Base-by-base conservation (phyloP, 2,329 filamentous ascomycete species). In the Neofusicoccum laricinum region DNA sequence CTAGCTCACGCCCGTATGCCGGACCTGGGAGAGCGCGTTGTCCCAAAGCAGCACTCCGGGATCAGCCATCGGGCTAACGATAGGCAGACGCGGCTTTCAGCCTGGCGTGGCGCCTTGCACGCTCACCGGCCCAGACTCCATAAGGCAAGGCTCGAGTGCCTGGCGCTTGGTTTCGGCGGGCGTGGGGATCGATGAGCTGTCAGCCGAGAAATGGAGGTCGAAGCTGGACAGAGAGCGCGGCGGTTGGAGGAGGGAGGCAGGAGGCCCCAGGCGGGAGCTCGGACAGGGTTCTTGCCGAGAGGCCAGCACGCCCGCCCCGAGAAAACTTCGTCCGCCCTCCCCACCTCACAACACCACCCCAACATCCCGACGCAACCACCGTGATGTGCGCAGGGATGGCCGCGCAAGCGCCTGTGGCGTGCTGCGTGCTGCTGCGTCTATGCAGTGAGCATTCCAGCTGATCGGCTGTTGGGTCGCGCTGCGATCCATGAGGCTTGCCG, bases 321-420 rank as follows among this genome's bases (percentile, higher is more conserved):
- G 53, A 38, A 59, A 46, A 36, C 30, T 59, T 34, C 21, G n/a
- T 34, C 2, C 40, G n/a, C 5, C n/a, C 7, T 7, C 40, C 55
- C 55, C 40, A n/a, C n/a, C 30, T 21, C n/a, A 11, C 38, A 45
- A 34, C 55, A 19, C 55, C 55, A 46, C 41, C 41, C 3, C 17
- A 2, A 11, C 19, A 14, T 14, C 36, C 51, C 51, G 15, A 19
- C 51, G 8, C 51, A 32, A 8, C 21, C 51, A 46, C n/a, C 41
- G 3, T 25, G 55, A 59, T 59, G 41, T 59, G 55, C 55, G 21
- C 55, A 59, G 55, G 55, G 55, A 38, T 59, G 41, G 11, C 55
- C 25, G 40, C 53, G 4, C 53, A 34, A 45, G 7, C 40, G 8
- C 38, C 4, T 3, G 41, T 36, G 40, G 14, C 15, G 40, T 45